Percentiles rank a stretch among this genome's conserved stretches.
These are phyloP conservation scores for Candida takata DNA, from an alignment of 805 yeast species.

Conservation along the genomic window DNA sequence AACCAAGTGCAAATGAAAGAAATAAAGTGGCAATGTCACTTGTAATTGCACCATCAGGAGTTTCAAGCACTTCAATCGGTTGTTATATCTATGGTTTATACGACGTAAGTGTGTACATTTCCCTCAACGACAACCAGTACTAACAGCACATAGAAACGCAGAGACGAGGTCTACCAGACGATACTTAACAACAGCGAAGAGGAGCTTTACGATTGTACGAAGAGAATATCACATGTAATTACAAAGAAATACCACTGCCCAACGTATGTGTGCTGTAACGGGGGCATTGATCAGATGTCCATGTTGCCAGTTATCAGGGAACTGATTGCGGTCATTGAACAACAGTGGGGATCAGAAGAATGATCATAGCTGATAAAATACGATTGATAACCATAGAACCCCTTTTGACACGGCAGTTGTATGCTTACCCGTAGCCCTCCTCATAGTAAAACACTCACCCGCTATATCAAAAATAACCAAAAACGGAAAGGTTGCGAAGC, in stretches of 20 bases:
- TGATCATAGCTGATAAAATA: too few relatives aligned
- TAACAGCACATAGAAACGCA: constrained; percentile 3
- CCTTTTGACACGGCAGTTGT: too few relatives aligned
- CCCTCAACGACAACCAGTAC: neutral
- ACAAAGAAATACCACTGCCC: constrained; percentile 36
- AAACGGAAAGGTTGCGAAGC: constrained; percentile 6
- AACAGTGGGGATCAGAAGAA: constrained; percentile 3
- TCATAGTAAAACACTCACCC: neutral
- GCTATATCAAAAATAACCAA: neutral
- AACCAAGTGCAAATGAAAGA: constrained; percentile 2
- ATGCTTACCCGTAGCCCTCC: too few relatives aligned
- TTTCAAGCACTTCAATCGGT: constrained; percentile 5
- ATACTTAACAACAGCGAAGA: constrained; percentile 37
- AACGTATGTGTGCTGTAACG: constrained; percentile 37
- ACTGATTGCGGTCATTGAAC: constrained; percentile 26
- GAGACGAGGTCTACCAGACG: constrained; percentile 32
- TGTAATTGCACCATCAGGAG: constrained; percentile 4
- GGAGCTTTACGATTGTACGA: constrained; percentile 34
- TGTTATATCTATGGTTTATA: constrained; percentile 7
- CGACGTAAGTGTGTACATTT: constrained; percentile 1
- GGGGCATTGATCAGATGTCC: constrained; percentile 30
- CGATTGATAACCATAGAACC: too few relatives aligned
- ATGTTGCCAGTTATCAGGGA: constrained; percentile 24
- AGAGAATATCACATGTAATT: constrained; percentile 35
- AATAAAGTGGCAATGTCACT: constrained; percentile 11